Evolutionary conservation across 306 rosid species (phyloP).

Genomic region (Macrotyloma uniflorum): DNA sequence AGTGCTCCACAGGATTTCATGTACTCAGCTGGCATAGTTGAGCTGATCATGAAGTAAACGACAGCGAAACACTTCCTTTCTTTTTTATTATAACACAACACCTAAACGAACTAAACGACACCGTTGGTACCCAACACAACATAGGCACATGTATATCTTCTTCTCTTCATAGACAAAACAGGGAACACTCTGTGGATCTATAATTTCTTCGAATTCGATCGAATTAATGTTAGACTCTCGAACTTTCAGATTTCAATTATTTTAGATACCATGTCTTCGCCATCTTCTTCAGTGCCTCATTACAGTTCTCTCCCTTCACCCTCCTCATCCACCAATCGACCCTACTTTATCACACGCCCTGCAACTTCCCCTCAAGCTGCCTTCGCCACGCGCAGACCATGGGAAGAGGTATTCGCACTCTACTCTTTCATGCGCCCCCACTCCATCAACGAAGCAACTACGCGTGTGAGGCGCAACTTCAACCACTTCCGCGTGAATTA

Average conservation of each 20-base stretch:
- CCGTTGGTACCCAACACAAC: background rate
- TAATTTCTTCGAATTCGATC: background rate
- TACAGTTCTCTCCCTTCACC: constrained; percentile 45
- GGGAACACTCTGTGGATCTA: background rate
- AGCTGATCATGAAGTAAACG: constrained; percentile 29
- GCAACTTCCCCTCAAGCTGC: constrained; percentile 18
- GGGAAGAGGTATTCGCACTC: constrained; percentile 69
- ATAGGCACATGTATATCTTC: constrained; percentile 3
- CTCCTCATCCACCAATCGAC: background rate
- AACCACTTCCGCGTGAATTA: constrained; percentile 68
- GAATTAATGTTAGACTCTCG: background rate
- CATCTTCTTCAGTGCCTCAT: constrained; percentile 49
- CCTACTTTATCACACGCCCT: constrained; percentile 39
- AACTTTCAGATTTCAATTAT: background rate
- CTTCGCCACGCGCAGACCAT: constrained; percentile 61
- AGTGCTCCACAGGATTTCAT: constrained; percentile 15
- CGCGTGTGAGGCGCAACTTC: constrained; percentile 63
- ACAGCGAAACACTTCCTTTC: background rate
- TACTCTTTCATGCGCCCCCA: constrained; percentile 63
- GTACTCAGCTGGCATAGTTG: constrained; percentile 38
- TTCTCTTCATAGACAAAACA: background rate
- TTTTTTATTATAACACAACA: background rate
- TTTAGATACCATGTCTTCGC: constrained; percentile 42
- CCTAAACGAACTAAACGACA: constrained; percentile 42
- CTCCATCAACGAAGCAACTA: constrained; percentile 49